Percentiles rank a stretch among this genome's conserved stretches.
Conservation (phyloP, 768 basidiomycete genomes). For the Coprinopsis strossmayeri region DNA sequence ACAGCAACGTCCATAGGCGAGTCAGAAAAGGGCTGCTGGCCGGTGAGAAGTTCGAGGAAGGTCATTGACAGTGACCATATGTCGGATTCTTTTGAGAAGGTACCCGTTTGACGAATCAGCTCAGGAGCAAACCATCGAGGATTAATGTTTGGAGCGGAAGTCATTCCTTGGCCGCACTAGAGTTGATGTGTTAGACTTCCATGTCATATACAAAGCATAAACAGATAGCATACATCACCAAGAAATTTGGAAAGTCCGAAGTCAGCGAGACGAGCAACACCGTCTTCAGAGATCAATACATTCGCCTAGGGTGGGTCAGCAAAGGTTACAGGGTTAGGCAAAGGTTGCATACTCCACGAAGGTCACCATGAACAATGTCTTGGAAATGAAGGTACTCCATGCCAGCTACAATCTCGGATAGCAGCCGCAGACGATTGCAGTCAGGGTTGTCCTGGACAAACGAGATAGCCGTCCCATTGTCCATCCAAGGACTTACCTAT, state of each 20-base stretch:
- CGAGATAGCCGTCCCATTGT: slow-evolving; percentile 30
- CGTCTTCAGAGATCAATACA: slow-evolving; percentile 33
- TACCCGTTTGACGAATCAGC: slow-evolving; percentile 23
- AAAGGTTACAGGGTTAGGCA: neutral
- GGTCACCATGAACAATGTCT: slow-evolving; percentile 34
- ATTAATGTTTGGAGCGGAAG: slow-evolving; percentile 20
- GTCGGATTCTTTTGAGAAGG: slow-evolving; percentile 31
- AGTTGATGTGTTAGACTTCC: no score
- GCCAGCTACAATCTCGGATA: slow-evolving; percentile 33
- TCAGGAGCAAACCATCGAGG: slow-evolving; percentile 38
- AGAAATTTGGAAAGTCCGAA: slow-evolving; percentile 37
- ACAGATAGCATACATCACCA: slow-evolving; percentile 24
- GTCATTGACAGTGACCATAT: slow-evolving; percentile 47
- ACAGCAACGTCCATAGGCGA: slow-evolving; percentile 27
- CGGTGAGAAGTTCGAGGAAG: slow-evolving; percentile 39
- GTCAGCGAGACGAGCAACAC: slow-evolving; percentile 34
- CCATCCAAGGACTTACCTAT: slow-evolving; percentile 42
- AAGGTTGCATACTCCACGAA: slow-evolving; percentile 27
- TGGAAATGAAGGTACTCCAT: slow-evolving; percentile 31
- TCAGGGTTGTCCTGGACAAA: slow-evolving; percentile 26
- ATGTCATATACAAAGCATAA: neutral
- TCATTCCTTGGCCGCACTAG: slow-evolving; percentile 24
- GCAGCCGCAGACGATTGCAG: slow-evolving; percentile 29
- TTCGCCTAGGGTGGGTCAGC: slow-evolving; percentile 27
- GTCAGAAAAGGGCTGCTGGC: slow-evolving; percentile 30